Evolutionary conservation across 805 yeast genomes (phyloP).

Genomic region (Metschnikowia gelsemii): DNA sequence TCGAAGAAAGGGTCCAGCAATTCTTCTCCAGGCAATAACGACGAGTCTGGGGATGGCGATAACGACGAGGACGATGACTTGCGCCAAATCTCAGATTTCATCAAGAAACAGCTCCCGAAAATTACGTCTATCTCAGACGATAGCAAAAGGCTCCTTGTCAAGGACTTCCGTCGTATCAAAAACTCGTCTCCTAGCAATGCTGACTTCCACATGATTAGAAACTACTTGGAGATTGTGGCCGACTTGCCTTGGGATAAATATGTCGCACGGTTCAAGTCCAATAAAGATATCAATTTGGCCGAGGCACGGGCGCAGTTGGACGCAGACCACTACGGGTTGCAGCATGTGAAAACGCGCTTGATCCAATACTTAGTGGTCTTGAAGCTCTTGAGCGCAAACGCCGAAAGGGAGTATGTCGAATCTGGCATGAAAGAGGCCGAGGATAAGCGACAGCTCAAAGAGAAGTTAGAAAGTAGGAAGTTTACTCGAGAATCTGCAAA

Average conservation of each 20-base stretch:
- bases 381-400: conserved; percentile 50
- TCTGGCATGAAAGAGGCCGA: conserved; percentile 10
- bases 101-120: conserved; percentile 36
- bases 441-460: conserved; percentile 6
- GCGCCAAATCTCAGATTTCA: conserved; percentile 35
- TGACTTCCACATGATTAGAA: conserved; percentile 63
- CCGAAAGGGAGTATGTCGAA: conserved; percentile 26
- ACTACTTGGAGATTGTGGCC: conserved; percentile 61
- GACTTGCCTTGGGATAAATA: conserved; percentile 61
- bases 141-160: conserved; percentile 39
- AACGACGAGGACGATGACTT: conserved; percentile 48
- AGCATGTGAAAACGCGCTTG: conserved; percentile 69
- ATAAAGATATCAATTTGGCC: conserved; percentile 50
- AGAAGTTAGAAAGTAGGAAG: conserved; percentile 18
- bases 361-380: conserved; percentile 79
- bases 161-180: conserved; percentile 56
- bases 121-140: conserved; percentile 36
- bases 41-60: conserved; percentile 35
- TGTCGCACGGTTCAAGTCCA: conserved; percentile 30
- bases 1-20: neutral
- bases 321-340: conserved; percentile 76
- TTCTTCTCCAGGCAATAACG: conserved; percentile 14
- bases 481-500: conserved; percentile 21
- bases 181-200: conserved; percentile 51
- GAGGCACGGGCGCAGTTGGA: conserved; percentile 59